Conservation (phyloP, 2,329 filamentous ascomycete species). For the Colletotrichum incanum region DNA sequence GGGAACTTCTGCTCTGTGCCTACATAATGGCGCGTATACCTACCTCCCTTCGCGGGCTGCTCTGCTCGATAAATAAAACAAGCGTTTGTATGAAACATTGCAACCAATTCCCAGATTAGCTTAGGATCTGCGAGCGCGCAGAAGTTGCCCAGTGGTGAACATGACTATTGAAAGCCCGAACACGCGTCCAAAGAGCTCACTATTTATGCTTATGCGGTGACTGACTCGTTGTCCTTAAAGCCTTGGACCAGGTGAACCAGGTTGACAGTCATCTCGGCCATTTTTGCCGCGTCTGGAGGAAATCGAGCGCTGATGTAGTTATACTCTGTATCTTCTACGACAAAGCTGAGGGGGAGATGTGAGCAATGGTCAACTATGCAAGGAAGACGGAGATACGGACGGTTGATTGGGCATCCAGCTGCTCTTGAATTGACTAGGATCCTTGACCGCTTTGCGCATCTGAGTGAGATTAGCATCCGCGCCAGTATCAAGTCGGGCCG, state of each 20-base stretch:
- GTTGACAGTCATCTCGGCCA: constrained; percentile 59
- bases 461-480: constrained; percentile 43
- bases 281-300: constrained; percentile 59
- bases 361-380: neutral
- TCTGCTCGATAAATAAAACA: neutral
- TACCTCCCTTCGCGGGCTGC: neutral
- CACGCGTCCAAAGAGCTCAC: neutral
- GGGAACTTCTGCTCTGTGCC: neutral
- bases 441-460: constrained; percentile 61
- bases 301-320: constrained; percentile 66
- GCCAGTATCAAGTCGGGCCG: neutral
- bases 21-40: neutral
- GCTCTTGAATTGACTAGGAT: constrained; percentile 61
- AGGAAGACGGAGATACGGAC: constrained; percentile 5
- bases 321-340: constrained; percentile 64
- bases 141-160: neutral
- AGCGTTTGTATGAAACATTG: neutral
- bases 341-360: constrained; percentile 54
- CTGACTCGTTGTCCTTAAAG: constrained; percentile 21
- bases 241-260: constrained; percentile 49
- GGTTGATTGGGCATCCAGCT: constrained; percentile 51
- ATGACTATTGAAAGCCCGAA: neutral
- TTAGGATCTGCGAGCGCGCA: neutral
- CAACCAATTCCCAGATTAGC: neutral
- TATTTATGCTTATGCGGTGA: neutral